Evolutionary conservation across 495 filamentous ascomycete genomes (phyloP), one percentile per base, ranked within the genome.

Genomic region (Amorphotheca resinae): DNA sequence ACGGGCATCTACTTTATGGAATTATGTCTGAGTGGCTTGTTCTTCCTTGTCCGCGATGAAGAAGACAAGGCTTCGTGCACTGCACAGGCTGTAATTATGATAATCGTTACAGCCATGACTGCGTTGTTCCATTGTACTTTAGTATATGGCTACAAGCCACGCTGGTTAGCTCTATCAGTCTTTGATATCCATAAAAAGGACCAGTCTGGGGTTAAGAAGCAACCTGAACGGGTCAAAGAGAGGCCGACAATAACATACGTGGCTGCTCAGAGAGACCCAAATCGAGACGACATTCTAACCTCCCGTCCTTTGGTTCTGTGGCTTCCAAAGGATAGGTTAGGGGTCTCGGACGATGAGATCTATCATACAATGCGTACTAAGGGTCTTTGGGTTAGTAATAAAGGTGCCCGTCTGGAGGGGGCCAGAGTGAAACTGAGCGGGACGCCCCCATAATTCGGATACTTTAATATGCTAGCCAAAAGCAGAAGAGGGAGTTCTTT

Each of bases 11-110:
- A 96, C 59, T 66, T 96, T 11, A 72, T 77, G 23, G 77, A 88
- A 48, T 50, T 88, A 46, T 93, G 85, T 63, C 68, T 95, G 64
- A 81, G 95, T 44, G 91, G 87, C 49, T 72, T 96, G 14, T 91
- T 96, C 64, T 82, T 86, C 60, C 64, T 87, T 39, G 74, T 80
- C 31, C 64, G 63, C 25, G 71, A 80, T 39, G 59, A 54, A 6
- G 31, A 74, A 1, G 61, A 62, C 17, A 43, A 59, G 1, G 68
- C 73, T 12, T 52, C 74, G 22, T 82, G 78, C 53, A 64, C 74
- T 28, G 73, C 70, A 11, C 82, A 87, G 47, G 82, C 64, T 21
- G 77, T 82, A 44, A 69, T 78, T 50, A 87, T 87, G 80, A 71
- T 83, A 42, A 59, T 82, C 18, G 65, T 72, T 7, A 53, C 70